These are phyloP conservation scores for Allomyces macrogynus DNA, from an alignment of 192 early-diverging fungal species.

Conservation along the genomic window DNA sequence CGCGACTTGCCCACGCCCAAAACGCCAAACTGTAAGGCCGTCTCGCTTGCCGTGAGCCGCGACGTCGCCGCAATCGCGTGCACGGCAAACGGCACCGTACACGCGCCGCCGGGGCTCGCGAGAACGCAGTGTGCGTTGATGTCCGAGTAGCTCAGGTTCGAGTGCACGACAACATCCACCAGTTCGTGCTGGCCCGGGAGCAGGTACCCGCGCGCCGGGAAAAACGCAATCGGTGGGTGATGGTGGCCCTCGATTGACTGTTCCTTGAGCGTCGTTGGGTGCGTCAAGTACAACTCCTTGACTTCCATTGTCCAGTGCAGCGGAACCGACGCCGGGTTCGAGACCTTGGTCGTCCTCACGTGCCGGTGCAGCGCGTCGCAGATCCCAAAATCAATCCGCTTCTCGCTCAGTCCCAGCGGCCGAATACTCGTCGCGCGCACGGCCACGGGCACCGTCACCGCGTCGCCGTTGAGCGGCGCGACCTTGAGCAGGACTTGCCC, in stretches of 20 bases:
- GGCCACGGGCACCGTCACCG: neutral
- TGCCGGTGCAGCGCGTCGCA: constrained; percentile 20
- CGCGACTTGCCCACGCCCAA: constrained; percentile 24
- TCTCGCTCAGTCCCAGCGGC: constrained; percentile 18
- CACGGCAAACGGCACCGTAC: constrained; percentile 13
- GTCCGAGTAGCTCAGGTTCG: neutral
- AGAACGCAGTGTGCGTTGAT: neutral
- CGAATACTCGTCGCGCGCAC: too few relatives aligned
- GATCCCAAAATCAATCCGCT: constrained; percentile 29
- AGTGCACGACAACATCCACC: constrained; percentile 15
- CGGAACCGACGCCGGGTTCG: constrained; percentile 20
- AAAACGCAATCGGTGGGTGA: constrained; percentile 17
- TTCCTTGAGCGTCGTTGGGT: constrained; percentile 8
- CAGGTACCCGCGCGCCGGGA: constrained; percentile 20
- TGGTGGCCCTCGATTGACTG: constrained; percentile 1
- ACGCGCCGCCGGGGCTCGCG: neutral
- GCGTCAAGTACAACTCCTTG: constrained; percentile 7
- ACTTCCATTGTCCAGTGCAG: constrained; percentile 20
- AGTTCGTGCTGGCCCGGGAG: constrained; percentile 18
- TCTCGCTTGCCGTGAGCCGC: constrained; percentile 9
- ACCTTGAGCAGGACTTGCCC: neutral
- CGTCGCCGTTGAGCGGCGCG: neutral
- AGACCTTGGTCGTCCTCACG: constrained; percentile 23
- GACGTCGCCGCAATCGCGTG: constrained; percentile 27
- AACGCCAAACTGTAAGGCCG: constrained; percentile 20